phyloP scores from a whole-genome alignment of 2,329 filamentous ascomycete genomes.

The Alternaria arbusti region DNA sequence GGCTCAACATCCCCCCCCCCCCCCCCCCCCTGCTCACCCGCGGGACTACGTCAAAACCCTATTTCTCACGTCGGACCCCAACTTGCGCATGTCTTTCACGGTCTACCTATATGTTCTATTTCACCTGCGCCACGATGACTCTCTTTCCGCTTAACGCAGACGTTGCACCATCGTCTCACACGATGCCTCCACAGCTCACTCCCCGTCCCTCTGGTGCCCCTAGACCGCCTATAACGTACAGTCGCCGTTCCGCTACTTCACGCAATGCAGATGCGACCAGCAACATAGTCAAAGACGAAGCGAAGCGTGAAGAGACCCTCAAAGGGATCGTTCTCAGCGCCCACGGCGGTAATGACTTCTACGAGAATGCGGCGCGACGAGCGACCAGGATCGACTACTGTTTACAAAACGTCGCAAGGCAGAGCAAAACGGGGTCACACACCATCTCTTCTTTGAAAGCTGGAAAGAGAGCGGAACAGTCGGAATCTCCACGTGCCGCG shows the following conservation, averaged over 20 bases:
- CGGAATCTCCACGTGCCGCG: background rate
- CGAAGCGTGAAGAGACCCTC: background rate
- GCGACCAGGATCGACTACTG: background rate
- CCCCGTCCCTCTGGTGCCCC: background rate
- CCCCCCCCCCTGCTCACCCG: background rate
- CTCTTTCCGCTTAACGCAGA: background rate
- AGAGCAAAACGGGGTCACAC: background rate
- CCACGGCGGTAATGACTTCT: background rate
- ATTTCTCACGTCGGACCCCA: background rate
- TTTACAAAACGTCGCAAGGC: background rate
- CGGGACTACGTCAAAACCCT: background rate
- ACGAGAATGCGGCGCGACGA: background rate
- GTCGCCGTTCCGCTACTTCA: background rate
- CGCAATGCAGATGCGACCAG: background rate
- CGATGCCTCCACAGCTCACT: background rate
- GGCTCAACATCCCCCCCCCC: too few species aligned
- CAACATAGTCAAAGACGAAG: background rate
- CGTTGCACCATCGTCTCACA: background rate
- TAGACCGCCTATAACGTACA: background rate
- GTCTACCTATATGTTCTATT: background rate
- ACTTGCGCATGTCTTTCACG: background rate
- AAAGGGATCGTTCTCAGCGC: background rate
- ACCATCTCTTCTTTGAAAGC: background rate
- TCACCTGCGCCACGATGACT: background rate
- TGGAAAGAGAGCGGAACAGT: background rate